phyloP scores from a whole-genome alignment of 163 green algal species.

The Picocystis sp. region DNA sequence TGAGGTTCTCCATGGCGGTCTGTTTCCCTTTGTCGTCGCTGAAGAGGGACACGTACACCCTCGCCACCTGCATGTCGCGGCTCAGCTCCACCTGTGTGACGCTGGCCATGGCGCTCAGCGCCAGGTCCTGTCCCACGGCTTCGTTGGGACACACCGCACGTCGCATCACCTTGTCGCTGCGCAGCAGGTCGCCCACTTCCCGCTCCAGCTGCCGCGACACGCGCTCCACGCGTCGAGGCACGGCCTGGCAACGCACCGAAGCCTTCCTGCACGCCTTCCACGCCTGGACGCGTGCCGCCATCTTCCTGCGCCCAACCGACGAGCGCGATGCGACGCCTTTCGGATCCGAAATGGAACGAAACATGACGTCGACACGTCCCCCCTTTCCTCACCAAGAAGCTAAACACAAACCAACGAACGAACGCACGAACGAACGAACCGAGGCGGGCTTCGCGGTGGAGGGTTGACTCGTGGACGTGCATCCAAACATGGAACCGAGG shows the following conservation, averaged over 20 bases:
- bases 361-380: no score
- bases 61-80: conserved; percentile 42
- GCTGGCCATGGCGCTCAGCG: conserved; percentile 51
- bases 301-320: no score
- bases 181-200: conserved; percentile 54
- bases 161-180: conserved; percentile 47
- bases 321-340: no score
- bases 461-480: no score
- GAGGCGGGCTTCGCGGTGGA: no score
- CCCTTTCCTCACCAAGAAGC: no score
- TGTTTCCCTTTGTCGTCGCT: conserved; percentile 54
- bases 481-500: no score
- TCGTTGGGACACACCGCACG: conserved; percentile 60
- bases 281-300: no score
- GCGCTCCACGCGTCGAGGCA: conserved; percentile 47
- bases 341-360: no score
- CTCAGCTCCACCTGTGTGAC: conserved; percentile 50
- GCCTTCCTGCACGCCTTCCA: no score
- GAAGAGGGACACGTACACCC: conserved; percentile 77
- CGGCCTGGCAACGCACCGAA: conserved; percentile 25
- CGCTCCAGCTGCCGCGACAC: conserved; percentile 60
- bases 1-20: conserved; percentile 52
- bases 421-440: no score
- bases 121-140: conserved; percentile 24
- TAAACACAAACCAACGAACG: no score